Base-by-base conservation (phyloP, 306 rosid genomes). In the Malus sieversii region DNA sequence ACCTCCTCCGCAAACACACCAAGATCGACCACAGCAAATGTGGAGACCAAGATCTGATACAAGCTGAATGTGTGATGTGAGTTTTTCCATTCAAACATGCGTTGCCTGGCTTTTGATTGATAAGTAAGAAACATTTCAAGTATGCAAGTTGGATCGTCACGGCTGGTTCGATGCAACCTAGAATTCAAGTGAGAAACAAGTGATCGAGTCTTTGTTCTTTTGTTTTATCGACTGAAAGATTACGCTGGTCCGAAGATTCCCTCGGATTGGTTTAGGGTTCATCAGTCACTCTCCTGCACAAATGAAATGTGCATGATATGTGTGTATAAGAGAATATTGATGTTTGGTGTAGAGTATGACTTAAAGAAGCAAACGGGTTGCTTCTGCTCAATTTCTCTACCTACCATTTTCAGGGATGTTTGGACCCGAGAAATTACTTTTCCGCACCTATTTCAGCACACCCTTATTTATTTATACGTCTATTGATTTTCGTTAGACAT, bases 41-140 rank as follows among this genome's bases (percentile, higher is more conserved):
- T 85, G 97, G 97, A 91, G 85, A 73, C 90, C 75, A 35, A 82
- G 75, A 86, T 72, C 83, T 20, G 69, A 63, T 46, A 25, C 40
- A 53, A 44, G 23, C 14, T 27, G 61, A 18, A 51, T 27, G 3
- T 40, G 61, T 63, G 58, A 23, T 45, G 46, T 67, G 81, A 42
- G 22, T 25, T 35, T n/a, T 62, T 42, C 40, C 61, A 19, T 42
- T 69, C 18, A 10, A 46, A 42, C 12, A 29, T 75, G 13, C 29
- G 14, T 27, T 53, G 58, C 40, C 40, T 60, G 70, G 27, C n/a
- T 45, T 70, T 44, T 44, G 40, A 8, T 23, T 48, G 42, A 48
- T 10, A 29, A 52, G 73, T 45, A 19, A 13, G 25, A 42, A 55
- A 20, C 22, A 32, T 72, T n/a, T 51, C 48, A 42, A 70, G 29